A percentile compares a stretch with the other conserved stretches of the same genome.
phyloP scores from a whole-genome alignment of 1,284 basidiomycete genomes.

The Clitocybe nebularis region DNA sequence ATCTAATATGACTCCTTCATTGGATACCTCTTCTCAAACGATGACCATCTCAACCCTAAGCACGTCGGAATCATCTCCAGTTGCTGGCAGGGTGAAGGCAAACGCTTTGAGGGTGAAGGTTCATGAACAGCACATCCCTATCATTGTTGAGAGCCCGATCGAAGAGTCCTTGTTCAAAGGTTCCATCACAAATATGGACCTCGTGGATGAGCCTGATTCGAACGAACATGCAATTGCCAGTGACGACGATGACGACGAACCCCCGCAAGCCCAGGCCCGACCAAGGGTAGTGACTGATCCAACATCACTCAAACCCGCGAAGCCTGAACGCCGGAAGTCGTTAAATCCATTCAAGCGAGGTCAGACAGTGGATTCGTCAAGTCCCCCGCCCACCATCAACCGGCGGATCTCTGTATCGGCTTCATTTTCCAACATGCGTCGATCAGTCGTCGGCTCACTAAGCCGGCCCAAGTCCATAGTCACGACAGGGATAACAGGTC shows the following conservation, averaged over 20 bases:
- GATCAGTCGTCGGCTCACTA: conserved; percentile 34
- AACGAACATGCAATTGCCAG: conserved; percentile 4
- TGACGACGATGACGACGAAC: conserved; percentile 9
- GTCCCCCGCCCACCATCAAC: background rate
- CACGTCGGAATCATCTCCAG: conserved; percentile 8
- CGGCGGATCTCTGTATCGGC: conserved; percentile 23
- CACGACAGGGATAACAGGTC: conserved; percentile 2
- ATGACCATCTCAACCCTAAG: conserved; percentile 9
- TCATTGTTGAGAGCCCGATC: conserved; percentile 29
- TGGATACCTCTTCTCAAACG: conserved; percentile 7
- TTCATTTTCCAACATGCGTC: conserved; percentile 35
- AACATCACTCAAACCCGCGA: background rate
- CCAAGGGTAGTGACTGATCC: conserved; percentile 14
- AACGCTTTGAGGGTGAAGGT: conserved; percentile 18
- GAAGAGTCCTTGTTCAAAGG: conserved; percentile 17
- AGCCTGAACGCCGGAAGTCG: conserved; percentile 19
- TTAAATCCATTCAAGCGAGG: conserved; percentile 29
- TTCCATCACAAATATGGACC: conserved; percentile 2
- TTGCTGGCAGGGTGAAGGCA: conserved; percentile 14
- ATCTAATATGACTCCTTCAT: conserved; percentile 5
- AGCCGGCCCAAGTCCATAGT: conserved; percentile 17
- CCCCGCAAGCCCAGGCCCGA: conserved; percentile 1
- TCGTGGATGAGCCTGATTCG: conserved; percentile 7
- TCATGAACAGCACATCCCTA: conserved; percentile 19
- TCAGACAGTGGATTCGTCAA: conserved; percentile 13